phyloP scores from a whole-genome alignment of 1,284 basidiomycete genomes.

The Clitocybe nebularis region DNA sequence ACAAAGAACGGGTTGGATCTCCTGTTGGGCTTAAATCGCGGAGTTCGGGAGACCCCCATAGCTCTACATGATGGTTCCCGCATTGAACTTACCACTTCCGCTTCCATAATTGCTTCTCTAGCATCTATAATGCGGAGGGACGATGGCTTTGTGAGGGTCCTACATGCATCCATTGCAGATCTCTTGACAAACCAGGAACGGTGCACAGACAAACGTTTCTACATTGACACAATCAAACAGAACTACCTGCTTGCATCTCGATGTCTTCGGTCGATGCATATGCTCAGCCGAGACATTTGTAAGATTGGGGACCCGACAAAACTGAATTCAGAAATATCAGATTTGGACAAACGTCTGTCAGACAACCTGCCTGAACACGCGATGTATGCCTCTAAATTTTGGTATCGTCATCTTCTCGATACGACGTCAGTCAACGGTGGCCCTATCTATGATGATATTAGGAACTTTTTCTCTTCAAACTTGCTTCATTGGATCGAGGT shows the following conservation, averaged over 20 bases:
- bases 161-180: background rate
- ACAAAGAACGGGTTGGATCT: no score
- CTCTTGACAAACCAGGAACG: background rate
- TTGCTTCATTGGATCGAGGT: no score
- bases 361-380: background rate
- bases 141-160: background rate
- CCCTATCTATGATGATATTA: background rate
- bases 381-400: background rate
- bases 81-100: background rate
- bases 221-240: background rate
- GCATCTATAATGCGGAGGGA: background rate
- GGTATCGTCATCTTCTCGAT: background rate
- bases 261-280: background rate
- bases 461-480: background rate
- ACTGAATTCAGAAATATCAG: background rate
- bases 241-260: background rate
- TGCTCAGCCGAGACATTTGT: background rate
- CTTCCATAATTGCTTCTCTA: background rate
- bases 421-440: background rate
- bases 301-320: background rate
- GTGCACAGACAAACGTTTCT: background rate
- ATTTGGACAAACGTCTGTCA: background rate
- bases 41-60: no score
- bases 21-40: no score
- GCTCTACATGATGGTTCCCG: background rate